Base-by-base conservation (phyloP, 768 basidiomycete genomes). In the Russula vinacea region DNA sequence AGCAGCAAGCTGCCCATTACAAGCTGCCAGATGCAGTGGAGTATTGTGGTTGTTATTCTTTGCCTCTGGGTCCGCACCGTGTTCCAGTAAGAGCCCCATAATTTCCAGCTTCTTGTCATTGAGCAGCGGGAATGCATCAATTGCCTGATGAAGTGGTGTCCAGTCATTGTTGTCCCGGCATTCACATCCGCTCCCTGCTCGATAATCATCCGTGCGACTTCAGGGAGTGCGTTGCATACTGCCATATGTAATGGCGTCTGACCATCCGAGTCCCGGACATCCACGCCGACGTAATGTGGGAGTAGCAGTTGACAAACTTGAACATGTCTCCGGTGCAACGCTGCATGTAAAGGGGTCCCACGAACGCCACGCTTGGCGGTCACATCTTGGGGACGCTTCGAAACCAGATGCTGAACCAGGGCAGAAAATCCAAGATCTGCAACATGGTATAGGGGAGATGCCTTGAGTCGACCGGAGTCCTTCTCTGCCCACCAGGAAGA, bases 401-500 rank as follows among this genome's bases (percentile, higher is more conserved):
- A 19, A 26, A 44, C 13, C 5, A 56, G 56, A 40, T 42, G 9
- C 6, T 26, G 37, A 0, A 13, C 37, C 2, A 55, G n/a, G 37
- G 37, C 37, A 8, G 2, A 19, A 26, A 44, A 42, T 1, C 56
- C 42, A n/a, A 57, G 29, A 9, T 47, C 45, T n/a, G 13, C 33
- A 8, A 33, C 45, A 40, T 56, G 5, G 26, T 56, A 56, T 56
- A 56, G 11, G 11, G 56, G 56, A 32, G 56, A 19, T 42, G 29
- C 26, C 11, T 40, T 17, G 22, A 5, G 37, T 26, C 17, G 37
- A 24, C 24, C 54, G 1, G 37, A 40, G 39, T 55, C 22, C 3
- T 55, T 17, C 14, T 26, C 54, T 22, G n/a, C 54, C 54, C 54
- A 55, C 54, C 54, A 55, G 14, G 54, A 55, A 17, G 37, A 39